A percentile compares a stretch with the other conserved stretches of the same genome.
These are phyloP conservation scores for Fraxinus latifolia DNA, from an alignment of 305 asterid genomes.

Conservation along the genomic window DNA sequence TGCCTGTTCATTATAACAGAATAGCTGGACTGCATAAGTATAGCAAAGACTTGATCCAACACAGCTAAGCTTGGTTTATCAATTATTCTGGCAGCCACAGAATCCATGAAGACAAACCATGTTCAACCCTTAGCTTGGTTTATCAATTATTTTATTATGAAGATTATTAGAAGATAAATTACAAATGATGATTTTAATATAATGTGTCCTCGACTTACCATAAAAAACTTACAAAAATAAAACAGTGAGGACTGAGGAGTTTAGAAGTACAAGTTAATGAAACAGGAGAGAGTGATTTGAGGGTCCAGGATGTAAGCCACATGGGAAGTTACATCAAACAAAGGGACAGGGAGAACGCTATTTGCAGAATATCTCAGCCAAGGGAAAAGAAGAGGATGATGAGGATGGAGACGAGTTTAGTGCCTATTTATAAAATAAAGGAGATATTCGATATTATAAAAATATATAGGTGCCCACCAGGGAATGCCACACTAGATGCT, in stretches of 20 bases:
- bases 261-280: neutral
- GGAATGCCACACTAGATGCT: neutral
- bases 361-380: neutral
- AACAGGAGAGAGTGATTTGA: neutral
- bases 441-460: neutral
- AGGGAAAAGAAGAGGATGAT: neutral
- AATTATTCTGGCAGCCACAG: neutral
- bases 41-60: neutral
- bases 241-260: neutral
- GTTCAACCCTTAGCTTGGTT: neutral
- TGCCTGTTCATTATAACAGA: neutral
- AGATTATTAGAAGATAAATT: neutral
- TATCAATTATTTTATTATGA: neutral
- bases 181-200: neutral
- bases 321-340: neutral
- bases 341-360: neutral
- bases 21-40: neutral
- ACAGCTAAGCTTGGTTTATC: neutral
- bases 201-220: neutral
- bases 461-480: neutral
- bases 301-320: neutral
- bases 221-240: neutral
- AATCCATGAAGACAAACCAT: neutral
- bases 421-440: neutral
- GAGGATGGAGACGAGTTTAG: neutral